phyloP scores from a whole-genome alignment of 1,284 basidiomycete genomes.

The Abortiporus biennis region DNA sequence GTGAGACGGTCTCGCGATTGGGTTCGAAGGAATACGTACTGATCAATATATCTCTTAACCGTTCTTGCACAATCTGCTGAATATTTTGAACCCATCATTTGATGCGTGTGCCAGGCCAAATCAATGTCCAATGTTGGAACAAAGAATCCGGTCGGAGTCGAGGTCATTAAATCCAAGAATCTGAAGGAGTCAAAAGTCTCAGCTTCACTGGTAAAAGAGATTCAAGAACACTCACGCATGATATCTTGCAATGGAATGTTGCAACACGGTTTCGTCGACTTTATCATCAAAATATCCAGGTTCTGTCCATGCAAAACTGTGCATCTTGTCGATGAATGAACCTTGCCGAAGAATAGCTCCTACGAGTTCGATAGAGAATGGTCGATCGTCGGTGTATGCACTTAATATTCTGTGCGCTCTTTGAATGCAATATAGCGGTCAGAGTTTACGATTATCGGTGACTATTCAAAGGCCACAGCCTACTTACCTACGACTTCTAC shows the following conservation, averaged over 20 bases:
- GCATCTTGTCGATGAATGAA: constrained; percentile 18
- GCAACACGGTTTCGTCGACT: constrained; percentile 15
- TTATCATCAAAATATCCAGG: constrained; percentile 13
- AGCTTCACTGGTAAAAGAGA: background rate
- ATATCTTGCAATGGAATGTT: constrained; percentile 16
- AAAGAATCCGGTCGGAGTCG: constrained; percentile 10
- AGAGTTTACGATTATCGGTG: too few species aligned
- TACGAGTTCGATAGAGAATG: constrained; percentile 15
- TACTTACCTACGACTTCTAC: too few species aligned
- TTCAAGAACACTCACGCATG: constrained; percentile 13
- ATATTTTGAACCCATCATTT: constrained; percentile 11
- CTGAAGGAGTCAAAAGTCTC: constrained; percentile 2
- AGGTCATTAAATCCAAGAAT: constrained; percentile 14
- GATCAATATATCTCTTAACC: constrained; percentile 11
- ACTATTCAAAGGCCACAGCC: too few species aligned
- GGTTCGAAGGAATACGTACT: constrained; percentile 18
- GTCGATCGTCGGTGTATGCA: constrained; percentile 14
- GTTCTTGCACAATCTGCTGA: constrained; percentile 6
- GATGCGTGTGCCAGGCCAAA: constrained; percentile 12
- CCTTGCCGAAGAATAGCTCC: constrained; percentile 12
- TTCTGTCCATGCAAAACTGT: constrained; percentile 17
- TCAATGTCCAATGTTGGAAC: constrained; percentile 13
- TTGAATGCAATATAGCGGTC: too few species aligned
- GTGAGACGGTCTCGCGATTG: background rate
- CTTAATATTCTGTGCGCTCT: constrained; percentile 11